Conservation (phyloP, 176 grass and related monocot genomes). For the Urochloa ruziziensis region DNA sequence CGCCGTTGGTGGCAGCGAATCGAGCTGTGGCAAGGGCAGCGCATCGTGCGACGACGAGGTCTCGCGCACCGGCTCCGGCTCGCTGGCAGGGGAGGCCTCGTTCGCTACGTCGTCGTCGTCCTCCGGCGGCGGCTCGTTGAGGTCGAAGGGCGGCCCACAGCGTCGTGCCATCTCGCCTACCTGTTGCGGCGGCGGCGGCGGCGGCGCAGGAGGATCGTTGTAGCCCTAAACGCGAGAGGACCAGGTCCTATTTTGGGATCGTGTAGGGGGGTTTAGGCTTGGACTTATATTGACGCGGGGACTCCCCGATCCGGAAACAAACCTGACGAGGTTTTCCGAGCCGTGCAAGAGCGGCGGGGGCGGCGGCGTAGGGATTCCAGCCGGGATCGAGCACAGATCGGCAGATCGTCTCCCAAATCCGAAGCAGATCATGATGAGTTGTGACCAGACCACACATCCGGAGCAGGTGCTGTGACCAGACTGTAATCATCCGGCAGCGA, state of each 20-base stretch:
- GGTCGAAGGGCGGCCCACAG: constrained; percentile 19
- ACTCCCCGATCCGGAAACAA: constrained; percentile 14
- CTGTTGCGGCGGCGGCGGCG: background rate
- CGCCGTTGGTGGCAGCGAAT: too few relatives aligned
- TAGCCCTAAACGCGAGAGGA: background rate
- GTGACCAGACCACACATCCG: background rate
- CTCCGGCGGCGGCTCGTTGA: constrained; percentile 17
- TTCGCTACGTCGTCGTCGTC: background rate
- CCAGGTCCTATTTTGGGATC: background rate
- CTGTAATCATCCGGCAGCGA: background rate
- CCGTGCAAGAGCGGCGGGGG: background rate
- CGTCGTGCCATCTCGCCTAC: background rate
- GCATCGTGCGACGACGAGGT: background rate
- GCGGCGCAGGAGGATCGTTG: background rate
- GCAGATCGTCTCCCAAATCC: background rate
- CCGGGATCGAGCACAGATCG: background rate
- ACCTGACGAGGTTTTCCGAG: background rate
- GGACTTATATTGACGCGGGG: background rate
- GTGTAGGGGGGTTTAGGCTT: background rate
- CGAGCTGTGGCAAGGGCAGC: background rate
- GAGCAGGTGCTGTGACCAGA: background rate
- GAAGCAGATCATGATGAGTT: background rate
- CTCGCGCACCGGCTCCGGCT: background rate
- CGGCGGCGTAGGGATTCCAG: background rate
- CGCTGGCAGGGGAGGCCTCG: background rate